Evolutionary conservation across 345 rosid genomes (phyloP).

Genomic region (Ceriops tagal): DNA sequence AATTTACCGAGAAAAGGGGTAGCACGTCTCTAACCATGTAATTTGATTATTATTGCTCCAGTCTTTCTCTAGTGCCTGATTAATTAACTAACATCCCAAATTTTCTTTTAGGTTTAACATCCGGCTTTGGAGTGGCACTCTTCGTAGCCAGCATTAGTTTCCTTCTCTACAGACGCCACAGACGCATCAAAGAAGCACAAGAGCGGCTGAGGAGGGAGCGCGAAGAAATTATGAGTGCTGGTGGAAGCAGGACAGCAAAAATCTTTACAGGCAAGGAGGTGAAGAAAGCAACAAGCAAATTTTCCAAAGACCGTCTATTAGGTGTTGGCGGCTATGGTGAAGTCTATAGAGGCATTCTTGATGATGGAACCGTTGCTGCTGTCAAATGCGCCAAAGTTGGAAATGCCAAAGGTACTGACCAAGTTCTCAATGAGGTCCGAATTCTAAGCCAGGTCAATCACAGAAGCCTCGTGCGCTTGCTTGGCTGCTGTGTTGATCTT

Average conservation of each 20-base stretch:
- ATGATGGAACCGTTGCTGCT: slow-evolving; percentile 45
- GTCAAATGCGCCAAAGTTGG: slow-evolving; percentile 57
- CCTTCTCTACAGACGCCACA: slow-evolving; percentile 31
- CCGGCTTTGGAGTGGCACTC: not conserved
- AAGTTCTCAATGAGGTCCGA: slow-evolving; percentile 51
- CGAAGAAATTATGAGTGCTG: slow-evolving; percentile 35
- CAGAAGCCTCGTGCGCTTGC: slow-evolving; percentile 37
- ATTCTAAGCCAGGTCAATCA: slow-evolving; percentile 57
- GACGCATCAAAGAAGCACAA: slow-evolving; percentile 26
- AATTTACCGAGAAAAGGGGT: too few species aligned
- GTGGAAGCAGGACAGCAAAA: slow-evolving; percentile 36
- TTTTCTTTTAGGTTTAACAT: slow-evolving; percentile 13
- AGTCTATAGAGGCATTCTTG: slow-evolving; percentile 40
- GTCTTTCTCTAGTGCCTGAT: not conserved
- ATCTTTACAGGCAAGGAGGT: slow-evolving; percentile 37
- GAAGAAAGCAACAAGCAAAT: slow-evolving; percentile 40
- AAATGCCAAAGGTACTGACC: slow-evolving; percentile 44
- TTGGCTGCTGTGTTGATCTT: slow-evolving; percentile 54
- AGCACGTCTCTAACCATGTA: not conserved
- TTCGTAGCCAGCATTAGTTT: slow-evolving; percentile 11
- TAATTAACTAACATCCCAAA: not conserved
- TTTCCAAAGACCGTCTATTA: slow-evolving; percentile 39
- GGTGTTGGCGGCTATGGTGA: slow-evolving; percentile 57
- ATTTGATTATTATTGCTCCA: not conserved
- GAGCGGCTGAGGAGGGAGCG: slow-evolving; percentile 32